phyloP scores from a whole-genome alignment of 371 early-diverging fungal genomes.

The Rhizopus stolonifer region DNA sequence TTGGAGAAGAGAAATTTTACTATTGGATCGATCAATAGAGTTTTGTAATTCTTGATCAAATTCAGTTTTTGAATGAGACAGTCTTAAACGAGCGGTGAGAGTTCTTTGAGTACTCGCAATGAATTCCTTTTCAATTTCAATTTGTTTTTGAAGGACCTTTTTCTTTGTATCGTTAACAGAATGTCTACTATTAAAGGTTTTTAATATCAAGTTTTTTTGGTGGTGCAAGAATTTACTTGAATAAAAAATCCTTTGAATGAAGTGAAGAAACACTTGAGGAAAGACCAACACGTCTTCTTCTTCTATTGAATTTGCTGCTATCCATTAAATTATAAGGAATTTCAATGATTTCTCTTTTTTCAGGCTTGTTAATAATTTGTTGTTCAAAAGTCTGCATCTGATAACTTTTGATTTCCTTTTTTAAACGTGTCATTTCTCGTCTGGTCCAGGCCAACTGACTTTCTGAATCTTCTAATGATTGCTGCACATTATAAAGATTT shows the following conservation, averaged over 20 bases:
- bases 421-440: slow-evolving; percentile 8
- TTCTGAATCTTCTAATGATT: slow-evolving; percentile 18
- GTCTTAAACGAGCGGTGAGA: slow-evolving; percentile 8
- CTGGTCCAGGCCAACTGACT: slow-evolving; percentile 14
- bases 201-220: no score
- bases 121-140: slow-evolving; percentile 16
- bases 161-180: neutral
- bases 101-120: slow-evolving; percentile 20
- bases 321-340: neutral
- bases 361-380: neutral
- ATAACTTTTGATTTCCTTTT: slow-evolving; percentile 15
- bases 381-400: slow-evolving; percentile 10
- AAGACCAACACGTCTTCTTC: neutral
- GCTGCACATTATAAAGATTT: slow-evolving; percentile 5
- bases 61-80: slow-evolving; percentile 1
- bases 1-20: neutral
- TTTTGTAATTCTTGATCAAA: slow-evolving; percentile 13
- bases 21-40: slow-evolving; percentile 2
- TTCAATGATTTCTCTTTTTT: neutral
- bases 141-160: slow-evolving; percentile 2
- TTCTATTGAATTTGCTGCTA: neutral
- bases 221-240: no score
- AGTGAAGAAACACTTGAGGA: neutral
- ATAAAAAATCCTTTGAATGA: neutral
- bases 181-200: neutral